Base-by-base conservation (phyloP, 2,329 filamentous ascomycete species). In the Scortechinia acanthostroma region DNA sequence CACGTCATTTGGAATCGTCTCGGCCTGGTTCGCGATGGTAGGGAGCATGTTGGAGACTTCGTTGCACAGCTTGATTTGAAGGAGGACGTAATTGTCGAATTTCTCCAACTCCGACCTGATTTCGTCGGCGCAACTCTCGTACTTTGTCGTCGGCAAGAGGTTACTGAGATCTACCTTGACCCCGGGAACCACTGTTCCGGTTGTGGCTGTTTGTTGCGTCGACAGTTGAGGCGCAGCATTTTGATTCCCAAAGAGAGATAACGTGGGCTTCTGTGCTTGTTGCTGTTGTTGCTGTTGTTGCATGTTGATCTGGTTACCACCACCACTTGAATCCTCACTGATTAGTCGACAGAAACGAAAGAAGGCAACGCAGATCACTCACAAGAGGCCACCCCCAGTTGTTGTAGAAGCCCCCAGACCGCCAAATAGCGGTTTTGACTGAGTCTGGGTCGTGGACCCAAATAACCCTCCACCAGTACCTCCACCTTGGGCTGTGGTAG, bases 141-240 rank as follows among this genome's bases (percentile, higher is more conserved):
- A 83, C 53, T 80, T 80, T 3, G 79, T 83, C 2, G 78, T 84
- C 3, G 74, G 73, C 19, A 77, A 67, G 43, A 83, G 64, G 49
- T 74, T 73, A 49, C 69, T 70, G 25, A 73, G 53, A 52, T 76
- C 71, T 43, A 79, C 68, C 52, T 74, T 71, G 20, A 73, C 71
- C 4, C 71, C 74, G 3, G 68, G 58, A 20, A 69, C 45, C 63
- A 63, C 22, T 58, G 63, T 50, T 62, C 61, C 43, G 57, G 57
- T 46, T 61, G 63, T 45, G 57, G 53, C 46, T 49, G 25, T 44
- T 48, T 25, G 51, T 35, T 21, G 51, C n/a, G n/a, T n/a, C n/a
- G n/a, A n/a, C 37, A 22, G 42, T 44, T 50, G 28, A 50, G 51
- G 48, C 63, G 62, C 22, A 62, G 62, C 53, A 64, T 62, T 22